Percentiles rank a stretch among this genome's conserved stretches.
phyloP scores from a whole-genome alignment of 2,329 filamentous ascomycete species.

The Aureobasidium sp. region DNA sequence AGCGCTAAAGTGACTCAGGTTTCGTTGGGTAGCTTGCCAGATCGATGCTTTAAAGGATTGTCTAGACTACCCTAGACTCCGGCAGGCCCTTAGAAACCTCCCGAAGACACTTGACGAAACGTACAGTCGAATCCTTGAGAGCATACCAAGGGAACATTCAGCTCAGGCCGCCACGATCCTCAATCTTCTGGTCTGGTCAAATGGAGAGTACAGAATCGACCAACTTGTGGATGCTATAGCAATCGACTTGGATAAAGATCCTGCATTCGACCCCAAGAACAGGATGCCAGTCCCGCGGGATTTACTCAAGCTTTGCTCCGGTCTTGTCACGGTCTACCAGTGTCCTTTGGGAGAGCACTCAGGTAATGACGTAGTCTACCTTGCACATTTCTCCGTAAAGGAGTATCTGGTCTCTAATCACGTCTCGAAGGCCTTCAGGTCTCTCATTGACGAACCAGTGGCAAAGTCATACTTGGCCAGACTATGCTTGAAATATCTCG shows the following conservation, averaged over 20 bases:
- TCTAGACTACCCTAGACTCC: not conserved
- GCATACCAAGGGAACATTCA: not conserved
- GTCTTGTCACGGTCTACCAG: not conserved
- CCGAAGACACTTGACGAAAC: not conserved
- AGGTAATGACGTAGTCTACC: not conserved
- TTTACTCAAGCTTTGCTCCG: not conserved
- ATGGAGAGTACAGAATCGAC: not conserved
- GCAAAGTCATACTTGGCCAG: not conserved
- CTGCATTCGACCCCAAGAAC: not conserved
- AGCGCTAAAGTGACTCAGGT: not conserved
- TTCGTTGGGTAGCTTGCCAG: constrained; percentile 12
- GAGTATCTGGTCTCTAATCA: not conserved
- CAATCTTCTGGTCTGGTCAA: not conserved
- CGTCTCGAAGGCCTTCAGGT: not conserved
- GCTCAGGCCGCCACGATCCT: not conserved
- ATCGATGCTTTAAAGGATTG: not conserved
- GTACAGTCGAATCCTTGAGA: not conserved
- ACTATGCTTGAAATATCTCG: not conserved
- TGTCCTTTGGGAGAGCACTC: too few species aligned
- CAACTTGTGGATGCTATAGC: not conserved
- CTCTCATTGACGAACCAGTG: not conserved
- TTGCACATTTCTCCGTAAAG: not conserved
- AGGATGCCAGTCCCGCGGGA: not conserved
- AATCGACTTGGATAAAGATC: not conserved
- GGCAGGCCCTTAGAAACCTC: not conserved